phyloP scores from a whole-genome alignment of 2,329 filamentous ascomycete species.

The Helotiales sp. region DNA sequence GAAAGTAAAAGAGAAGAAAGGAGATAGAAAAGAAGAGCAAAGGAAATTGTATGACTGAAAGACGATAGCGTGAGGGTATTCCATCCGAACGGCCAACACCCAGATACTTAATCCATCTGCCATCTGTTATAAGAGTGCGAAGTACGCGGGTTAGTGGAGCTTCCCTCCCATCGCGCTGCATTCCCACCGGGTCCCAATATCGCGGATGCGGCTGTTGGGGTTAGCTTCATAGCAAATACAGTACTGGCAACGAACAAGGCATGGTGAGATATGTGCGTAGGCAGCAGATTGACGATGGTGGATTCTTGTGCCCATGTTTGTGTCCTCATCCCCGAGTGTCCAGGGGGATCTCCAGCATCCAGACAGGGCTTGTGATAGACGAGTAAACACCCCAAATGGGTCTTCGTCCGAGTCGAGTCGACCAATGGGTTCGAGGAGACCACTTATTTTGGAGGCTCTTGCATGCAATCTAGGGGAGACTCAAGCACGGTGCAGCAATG shows the following conservation, averaged over 20 bases:
- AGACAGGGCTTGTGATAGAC: background rate
- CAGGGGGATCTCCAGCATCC: background rate
- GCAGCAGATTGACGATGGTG: slow-evolving; percentile 19
- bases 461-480: background rate
- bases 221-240: slow-evolving; percentile 17
- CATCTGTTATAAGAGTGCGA: slow-evolving; percentile 9
- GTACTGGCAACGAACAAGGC: slow-evolving; percentile 6
- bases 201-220: slow-evolving; percentile 15
- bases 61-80: slow-evolving; percentile 11
- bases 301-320: slow-evolving; percentile 27
- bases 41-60: slow-evolving; percentile 13
- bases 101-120: slow-evolving; percentile 16
- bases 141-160: background rate
- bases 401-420: slow-evolving; percentile 20
- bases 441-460: slow-evolving; percentile 1
- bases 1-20: slow-evolving; percentile 24
- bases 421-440: background rate
- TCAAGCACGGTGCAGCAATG: slow-evolving; percentile 3
- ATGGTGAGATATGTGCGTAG: slow-evolving; percentile 7
- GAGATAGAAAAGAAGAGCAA: slow-evolving; percentile 14
- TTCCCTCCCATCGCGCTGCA: background rate
- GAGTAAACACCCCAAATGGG: background rate
- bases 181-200: background rate
- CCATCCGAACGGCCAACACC: slow-evolving; percentile 12
- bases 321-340: slow-evolving; percentile 1